Conservation (phyloP, 2,329 filamentous ascomycete genomes). For the Talaromyces sp. region DNA sequence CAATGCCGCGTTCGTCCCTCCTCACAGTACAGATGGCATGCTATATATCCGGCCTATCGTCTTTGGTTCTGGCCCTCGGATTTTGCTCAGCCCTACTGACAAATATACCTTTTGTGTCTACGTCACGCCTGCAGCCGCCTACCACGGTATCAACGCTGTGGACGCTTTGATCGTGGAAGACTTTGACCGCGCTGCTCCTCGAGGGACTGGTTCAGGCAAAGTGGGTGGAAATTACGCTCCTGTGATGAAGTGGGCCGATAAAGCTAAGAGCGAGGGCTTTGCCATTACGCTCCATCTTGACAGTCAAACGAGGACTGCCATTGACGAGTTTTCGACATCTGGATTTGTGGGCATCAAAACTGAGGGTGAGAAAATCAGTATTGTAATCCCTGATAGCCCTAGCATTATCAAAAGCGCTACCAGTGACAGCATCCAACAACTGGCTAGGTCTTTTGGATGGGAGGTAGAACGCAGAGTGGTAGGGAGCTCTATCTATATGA, state of each 20-base stretch:
- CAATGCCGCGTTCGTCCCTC: constrained; percentile 88
- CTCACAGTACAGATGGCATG: constrained; percentile 79
- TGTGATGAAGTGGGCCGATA: constrained; percentile 62
- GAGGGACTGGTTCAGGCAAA: constrained; percentile 87
- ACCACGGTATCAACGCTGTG: constrained; percentile 84
- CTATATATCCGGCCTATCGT: constrained; percentile 90
- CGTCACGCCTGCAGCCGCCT: constrained; percentile 86
- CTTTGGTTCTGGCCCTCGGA: constrained; percentile 82
- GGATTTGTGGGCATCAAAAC: constrained; percentile 79
- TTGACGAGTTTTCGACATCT: constrained; percentile 93
- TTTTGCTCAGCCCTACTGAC: constrained; percentile 79
- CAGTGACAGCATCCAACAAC: constrained; percentile 78
- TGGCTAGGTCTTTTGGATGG: constrained; percentile 37
- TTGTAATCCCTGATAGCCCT: constrained; percentile 79
- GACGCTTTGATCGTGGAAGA: constrained; percentile 82
- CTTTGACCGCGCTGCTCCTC: constrained; percentile 85
- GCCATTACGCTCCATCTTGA: constrained; percentile 95
- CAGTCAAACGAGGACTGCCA: constrained; percentile 72
- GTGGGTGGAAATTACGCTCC: constrained; percentile 94
- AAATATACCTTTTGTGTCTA: constrained; percentile 90
- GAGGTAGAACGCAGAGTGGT: background rate
- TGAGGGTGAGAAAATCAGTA: constrained; percentile 52
- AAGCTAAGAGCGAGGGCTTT: constrained; percentile 76
- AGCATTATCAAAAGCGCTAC: constrained; percentile 87
- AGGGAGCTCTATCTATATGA: background rate